Base-by-base conservation (phyloP, 179 eudicot species). In the Beta macrorhiza region DNA sequence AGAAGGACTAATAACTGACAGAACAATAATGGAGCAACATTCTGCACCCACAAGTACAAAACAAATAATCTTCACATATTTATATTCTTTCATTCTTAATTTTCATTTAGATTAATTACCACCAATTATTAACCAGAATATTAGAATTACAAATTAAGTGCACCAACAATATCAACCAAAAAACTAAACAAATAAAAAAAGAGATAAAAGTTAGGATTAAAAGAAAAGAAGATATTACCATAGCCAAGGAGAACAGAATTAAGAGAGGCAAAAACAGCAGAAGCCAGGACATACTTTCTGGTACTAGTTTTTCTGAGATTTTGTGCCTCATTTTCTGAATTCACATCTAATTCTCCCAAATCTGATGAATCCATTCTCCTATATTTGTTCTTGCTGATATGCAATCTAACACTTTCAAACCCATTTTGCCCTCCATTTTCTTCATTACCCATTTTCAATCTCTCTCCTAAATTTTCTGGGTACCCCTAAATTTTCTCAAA, bases 221-320 rank as follows among this genome's bases (percentile, higher is more conserved):
- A 76, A 58, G 63, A 6, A 44, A 15, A 42, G 42, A 5, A 58
- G 7, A 74, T 67, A 15, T 81, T 85, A 91, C 97, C 98, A 85
- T 94, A 93, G 61, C 98, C 97, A 84, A 94, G 98, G 62, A 94
- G 98, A 25, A 94, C 98, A 78, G 93, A 92, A 83, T 92, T 94
- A 83, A 92, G 93, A 2, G 98, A 94, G 37, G 97, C 97, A 82
- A 94, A 90, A 49, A 94, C 58, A 77, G 97, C 95, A 85, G 90
- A 91, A 75, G 91, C 93, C 83, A 93, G 79, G 29, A 94, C 97
- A 87, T 84, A 94, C 85, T 82, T 90, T 69, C 69, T 87, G 78
- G 92, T 85, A 72, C 52, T 84, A 75, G 45, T 87, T 77, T 85
- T 85, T 81, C 84, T 86, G 4, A 72, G 32, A 70, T 80, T 84